Percentiles rank a stretch among this genome's conserved stretches.
Conservation (phyloP, 805 yeast genomes). For the Saccharomycopsis guyanensis region DNA sequence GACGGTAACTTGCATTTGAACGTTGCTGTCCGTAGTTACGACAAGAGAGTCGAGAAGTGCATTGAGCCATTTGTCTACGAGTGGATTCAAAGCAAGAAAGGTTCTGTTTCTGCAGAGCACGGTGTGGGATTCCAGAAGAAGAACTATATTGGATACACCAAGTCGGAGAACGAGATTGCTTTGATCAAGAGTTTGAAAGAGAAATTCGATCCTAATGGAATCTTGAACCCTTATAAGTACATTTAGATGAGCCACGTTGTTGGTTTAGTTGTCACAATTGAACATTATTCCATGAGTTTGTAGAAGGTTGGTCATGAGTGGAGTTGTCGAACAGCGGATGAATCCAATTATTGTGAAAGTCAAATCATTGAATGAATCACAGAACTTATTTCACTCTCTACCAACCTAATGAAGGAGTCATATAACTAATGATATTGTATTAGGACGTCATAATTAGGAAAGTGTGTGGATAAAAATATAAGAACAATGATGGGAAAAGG, state of each 20-base stretch:
- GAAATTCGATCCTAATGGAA: conserved; percentile 85
- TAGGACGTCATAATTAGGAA: too few species aligned
- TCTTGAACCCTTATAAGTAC: conserved; percentile 92
- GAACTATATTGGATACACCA: conserved; percentile 79
- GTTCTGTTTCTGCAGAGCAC: conserved; percentile 95
- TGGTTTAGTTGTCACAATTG: too few species aligned
- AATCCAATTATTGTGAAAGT: too few species aligned
- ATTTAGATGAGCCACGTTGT: conserved; percentile 28
- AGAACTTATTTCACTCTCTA: too few species aligned
- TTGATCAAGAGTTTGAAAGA: conserved; percentile 73
- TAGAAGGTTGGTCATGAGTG: too few species aligned
- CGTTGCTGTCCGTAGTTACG: conserved; percentile 81
- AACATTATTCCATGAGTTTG: too few species aligned
- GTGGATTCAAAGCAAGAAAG: conserved; percentile 63
- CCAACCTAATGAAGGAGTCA: too few species aligned
- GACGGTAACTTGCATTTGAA: conserved; percentile 95
- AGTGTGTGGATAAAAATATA: too few species aligned
- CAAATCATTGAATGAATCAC: too few species aligned
- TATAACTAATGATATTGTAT: too few species aligned
- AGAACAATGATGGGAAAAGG: too few species aligned
- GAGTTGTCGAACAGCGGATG: too few species aligned
- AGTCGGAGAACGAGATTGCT: conserved; percentile 59
- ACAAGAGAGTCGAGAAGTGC: conserved; percentile 65
- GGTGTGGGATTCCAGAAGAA: conserved; percentile 97
- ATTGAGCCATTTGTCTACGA: conserved; percentile 95